These are phyloP conservation scores for Ormosia emarginata DNA, from an alignment of 306 rosid genomes.

Conservation along the genomic window DNA sequence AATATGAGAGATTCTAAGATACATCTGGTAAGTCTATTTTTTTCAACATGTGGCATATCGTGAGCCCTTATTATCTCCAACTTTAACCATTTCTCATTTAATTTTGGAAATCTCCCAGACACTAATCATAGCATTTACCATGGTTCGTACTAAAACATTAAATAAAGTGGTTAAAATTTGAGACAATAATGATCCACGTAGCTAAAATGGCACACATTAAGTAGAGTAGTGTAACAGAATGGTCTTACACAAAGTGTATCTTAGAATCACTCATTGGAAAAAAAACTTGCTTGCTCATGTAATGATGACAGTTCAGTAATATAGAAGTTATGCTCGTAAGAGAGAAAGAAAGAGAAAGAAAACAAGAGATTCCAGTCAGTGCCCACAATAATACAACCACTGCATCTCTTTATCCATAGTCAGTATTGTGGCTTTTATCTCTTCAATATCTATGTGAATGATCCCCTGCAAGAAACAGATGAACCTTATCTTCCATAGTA, in stretches of 20 bases:
- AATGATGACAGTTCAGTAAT: neutral
- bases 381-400: conserved; percentile 2
- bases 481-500: conserved; percentile 47
- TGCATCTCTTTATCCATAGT: conserved; percentile 39
- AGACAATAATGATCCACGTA: no score
- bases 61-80: no score
- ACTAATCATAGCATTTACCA: no score
- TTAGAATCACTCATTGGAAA: neutral
- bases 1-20: no score
- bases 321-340: neutral
- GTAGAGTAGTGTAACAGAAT: neutral
- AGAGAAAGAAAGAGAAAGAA: neutral
- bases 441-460: conserved; percentile 41
- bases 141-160: no score
- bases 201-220: neutral
- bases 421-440: conserved; percentile 30
- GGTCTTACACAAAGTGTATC: neutral
- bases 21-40: no score
- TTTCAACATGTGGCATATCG: no score
- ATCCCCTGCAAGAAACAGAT: conserved; percentile 60
- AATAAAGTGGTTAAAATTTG: no score
- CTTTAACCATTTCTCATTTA: no score
- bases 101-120: no score
- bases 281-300: neutral
- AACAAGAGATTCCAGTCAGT: neutral